Evolutionary conservation across 108 stramenopile species (phyloP).

Genomic region (Heterococcus sp.): DNA sequence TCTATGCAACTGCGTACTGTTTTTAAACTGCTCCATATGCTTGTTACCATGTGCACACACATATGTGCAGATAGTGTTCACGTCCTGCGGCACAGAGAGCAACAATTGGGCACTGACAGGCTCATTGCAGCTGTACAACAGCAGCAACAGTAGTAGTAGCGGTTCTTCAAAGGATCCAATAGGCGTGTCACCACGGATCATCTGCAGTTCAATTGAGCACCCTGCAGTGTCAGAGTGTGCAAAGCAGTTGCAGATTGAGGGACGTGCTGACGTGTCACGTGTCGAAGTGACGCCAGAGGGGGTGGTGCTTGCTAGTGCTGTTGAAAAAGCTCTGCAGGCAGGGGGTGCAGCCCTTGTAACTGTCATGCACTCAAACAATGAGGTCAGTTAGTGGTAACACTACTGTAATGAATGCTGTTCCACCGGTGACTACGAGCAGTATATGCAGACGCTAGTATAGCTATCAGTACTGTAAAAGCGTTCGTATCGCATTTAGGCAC

Average conservation of each 20-base stretch:
- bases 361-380: slow-evolving; percentile 94
- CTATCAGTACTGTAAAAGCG: no score
- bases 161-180: no score
- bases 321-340: slow-evolving; percentile 65
- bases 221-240: slow-evolving; percentile 77
- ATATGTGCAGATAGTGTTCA: slow-evolving; percentile 58
- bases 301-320: slow-evolving; percentile 62
- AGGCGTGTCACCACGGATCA: slow-evolving; percentile 79
- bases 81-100: slow-evolving; percentile 91
- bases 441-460: no score
- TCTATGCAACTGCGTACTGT: no score
- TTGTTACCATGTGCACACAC: no score
- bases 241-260: slow-evolving; percentile 20
- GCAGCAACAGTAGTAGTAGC: neutral
- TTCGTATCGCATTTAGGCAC: no score
- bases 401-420: no score
- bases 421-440: no score
- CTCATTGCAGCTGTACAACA: slow-evolving; percentile 56
- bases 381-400: slow-evolving; percentile 75
- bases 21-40: no score
- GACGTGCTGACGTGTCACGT: slow-evolving; percentile 61
- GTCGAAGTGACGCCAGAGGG: slow-evolving; percentile 80
- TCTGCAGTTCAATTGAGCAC: slow-evolving; percentile 86
- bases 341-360: slow-evolving; percentile 85
- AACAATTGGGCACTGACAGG: slow-evolving; percentile 89